Percentiles rank a stretch among this genome's conserved stretches.
These are phyloP conservation scores for Fusarium foetens DNA, from an alignment of 2,329 filamentous ascomycete genomes.

Conservation along the genomic window DNA sequence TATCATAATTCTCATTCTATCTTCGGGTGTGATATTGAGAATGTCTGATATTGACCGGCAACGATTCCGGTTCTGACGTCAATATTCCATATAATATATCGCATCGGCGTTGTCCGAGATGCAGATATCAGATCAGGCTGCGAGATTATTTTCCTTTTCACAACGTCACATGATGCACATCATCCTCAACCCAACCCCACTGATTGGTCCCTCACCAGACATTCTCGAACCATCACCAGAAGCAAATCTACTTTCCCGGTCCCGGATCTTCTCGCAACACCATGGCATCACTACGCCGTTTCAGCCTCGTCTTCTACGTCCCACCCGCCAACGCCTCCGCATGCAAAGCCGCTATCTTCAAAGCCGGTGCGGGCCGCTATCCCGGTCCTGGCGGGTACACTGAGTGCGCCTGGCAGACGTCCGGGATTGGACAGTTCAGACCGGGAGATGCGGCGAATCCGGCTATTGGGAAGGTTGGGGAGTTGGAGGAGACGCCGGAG, in stretches of 20 bases:
- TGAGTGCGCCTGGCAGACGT: conserved; percentile 62
- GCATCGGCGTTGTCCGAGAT: conserved; percentile 5
- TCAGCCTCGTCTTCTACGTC: conserved; percentile 62
- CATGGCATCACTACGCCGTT: conserved; percentile 39
- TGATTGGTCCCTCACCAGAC: neutral
- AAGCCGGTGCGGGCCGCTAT: conserved; percentile 66
- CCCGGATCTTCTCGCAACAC: conserved; percentile 3
- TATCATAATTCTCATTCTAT: neutral
- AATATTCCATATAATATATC: neutral
- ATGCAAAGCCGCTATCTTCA: conserved; percentile 66
- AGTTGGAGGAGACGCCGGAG: conserved; percentile 69
- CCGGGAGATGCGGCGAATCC: conserved; percentile 71
- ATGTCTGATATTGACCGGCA: neutral
- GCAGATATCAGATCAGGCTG: conserved; percentile 23
- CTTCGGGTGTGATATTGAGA: accelerated
- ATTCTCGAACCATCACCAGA: conserved; percentile 14
- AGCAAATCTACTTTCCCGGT: conserved; percentile 8
- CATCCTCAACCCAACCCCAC: neutral
- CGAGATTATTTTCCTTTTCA: neutral
- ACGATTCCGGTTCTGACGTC: neutral
- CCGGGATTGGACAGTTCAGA: conserved; percentile 73
- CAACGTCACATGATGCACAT: conserved; percentile 24
- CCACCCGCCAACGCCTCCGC: conserved; percentile 56
- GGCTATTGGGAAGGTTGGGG: conserved; percentile 67
- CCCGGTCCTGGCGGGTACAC: conserved; percentile 63